Evolutionary conservation across 129 eudicot species (phyloP), one percentile per base, ranked within the genome.

Genomic region (Saussurea involucrata): DNA sequence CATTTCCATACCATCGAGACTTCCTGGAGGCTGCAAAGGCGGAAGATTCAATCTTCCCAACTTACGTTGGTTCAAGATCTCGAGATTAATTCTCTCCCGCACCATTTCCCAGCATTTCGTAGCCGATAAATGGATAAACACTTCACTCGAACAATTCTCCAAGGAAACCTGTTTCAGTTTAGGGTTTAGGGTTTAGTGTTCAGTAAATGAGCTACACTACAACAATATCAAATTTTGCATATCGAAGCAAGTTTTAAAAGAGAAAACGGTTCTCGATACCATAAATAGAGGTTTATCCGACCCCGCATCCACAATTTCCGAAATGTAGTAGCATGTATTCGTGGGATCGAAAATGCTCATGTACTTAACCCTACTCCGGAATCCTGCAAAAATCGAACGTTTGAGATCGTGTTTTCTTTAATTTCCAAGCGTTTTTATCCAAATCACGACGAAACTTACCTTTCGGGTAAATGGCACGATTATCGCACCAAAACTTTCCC

Each of bases 71-170:
- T 87, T 92, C 7, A 80, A 44, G 27, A 95, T 92, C 77, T 86
- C 97, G 31, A 82, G 87, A 74, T 92, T 92, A 71, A 92, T 90
- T 81, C 99, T 85, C 63, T 95, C 99, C 36, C 93, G 77, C 37
- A 95, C 95, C 94, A 95, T 85, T 77, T 95, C 99, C 99, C 99
- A 95, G 80, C 96, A 89, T 84, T 84, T 89, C 11, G 60, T 24
- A 36, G 96, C 87, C 13, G 99, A 91, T 44, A 83, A 29, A 65
- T 95, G 90, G 58, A 84, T 71, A 76, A 92, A 95, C 17, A 92
- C 88, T 88, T 95, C 99, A 74, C 80, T 88, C 3, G 87, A 86
- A 61, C 63, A 82, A 60, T 85, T 76, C 84, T 92, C 95, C 53
- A 83, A 42, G 18, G 82, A 92, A 66, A 95, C 99, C 99, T 95